These are phyloP conservation scores for Didymella exigua DNA, from an alignment of 2,329 filamentous ascomycete species.

Conservation along the genomic window DNA sequence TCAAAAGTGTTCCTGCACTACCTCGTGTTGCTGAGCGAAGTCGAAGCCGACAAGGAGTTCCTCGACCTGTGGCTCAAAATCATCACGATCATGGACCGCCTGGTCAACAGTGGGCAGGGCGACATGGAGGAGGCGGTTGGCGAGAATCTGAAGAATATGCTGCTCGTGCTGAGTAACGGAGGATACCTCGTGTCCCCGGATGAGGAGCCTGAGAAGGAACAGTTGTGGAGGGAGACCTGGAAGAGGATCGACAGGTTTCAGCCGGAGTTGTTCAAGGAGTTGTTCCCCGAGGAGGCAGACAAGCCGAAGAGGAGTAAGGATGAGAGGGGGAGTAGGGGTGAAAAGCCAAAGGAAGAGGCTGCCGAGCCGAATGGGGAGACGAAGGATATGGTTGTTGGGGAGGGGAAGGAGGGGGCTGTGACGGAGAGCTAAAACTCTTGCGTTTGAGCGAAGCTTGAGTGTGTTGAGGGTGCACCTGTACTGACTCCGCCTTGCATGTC, in stretches of 20 bases:
- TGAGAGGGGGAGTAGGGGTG: conserved; percentile 21
- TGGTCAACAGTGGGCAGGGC: conserved; percentile 94
- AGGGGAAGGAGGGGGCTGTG: conserved; percentile 10
- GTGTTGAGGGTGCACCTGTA: background rate
- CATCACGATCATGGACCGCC: conserved; percentile 89
- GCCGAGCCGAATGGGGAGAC: conserved; percentile 1
- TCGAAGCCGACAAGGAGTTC: conserved; percentile 88
- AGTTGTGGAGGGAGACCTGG: conserved; percentile 66
- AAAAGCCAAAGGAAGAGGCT: conserved; percentile 17
- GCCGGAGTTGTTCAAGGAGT: conserved; percentile 63
- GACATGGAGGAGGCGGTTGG: conserved; percentile 95
- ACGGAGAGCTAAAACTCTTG: conserved; percentile 19
- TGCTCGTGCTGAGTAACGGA: conserved; percentile 91
- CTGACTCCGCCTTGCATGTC: background rate
- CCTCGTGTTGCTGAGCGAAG: conserved; percentile 79
- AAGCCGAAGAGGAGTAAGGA: conserved; percentile 37
- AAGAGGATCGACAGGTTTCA: conserved; percentile 65
- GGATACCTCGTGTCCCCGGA: conserved; percentile 78
- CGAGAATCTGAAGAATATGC: conserved; percentile 93
- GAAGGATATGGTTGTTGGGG: conserved; percentile 3
- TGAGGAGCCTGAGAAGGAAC: conserved; percentile 56
- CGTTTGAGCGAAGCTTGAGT: background rate
- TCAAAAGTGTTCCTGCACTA: conserved; percentile 97
- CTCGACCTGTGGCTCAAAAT: conserved; percentile 91
- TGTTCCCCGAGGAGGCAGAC: conserved; percentile 59